Percentiles rank a stretch among this genome's conserved stretches.
phyloP scores from a whole-genome alignment of 495 filamentous ascomycete species.

The Penicillium parvum region DNA sequence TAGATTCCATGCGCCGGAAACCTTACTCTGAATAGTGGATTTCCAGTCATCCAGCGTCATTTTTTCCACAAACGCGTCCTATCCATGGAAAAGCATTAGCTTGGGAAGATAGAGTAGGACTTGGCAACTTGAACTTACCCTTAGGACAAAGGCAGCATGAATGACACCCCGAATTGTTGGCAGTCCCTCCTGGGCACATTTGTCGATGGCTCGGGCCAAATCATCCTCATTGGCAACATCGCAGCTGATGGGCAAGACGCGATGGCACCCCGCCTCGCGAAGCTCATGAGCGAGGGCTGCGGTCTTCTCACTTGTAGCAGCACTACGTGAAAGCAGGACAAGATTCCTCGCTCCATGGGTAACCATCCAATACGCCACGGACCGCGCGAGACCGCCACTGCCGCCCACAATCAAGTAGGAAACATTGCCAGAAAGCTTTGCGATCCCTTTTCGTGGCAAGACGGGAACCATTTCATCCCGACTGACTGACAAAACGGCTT shows the following conservation, averaged over 20 bases:
- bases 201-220: neutral
- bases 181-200: neutral
- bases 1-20: conserved; percentile 46
- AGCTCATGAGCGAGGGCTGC: neutral
- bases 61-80: conserved; percentile 32
- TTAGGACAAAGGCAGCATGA: conserved; percentile 1
- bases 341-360: neutral
- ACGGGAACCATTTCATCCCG: neutral
- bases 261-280: neutral
- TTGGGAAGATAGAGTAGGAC: no score
- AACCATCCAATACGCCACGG: conserved; percentile 1
- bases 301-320: neutral
- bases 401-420: conserved; percentile 4
- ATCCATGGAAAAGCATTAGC: no score
- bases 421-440: neutral
- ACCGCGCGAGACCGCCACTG: neutral
- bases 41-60: conserved; percentile 39
- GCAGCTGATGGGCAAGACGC: neutral
- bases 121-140: neutral
- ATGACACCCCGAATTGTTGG: neutral
- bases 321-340: neutral
- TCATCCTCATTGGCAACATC: neutral
- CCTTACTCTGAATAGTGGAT: conserved; percentile 32
- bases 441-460: no score
- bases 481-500: neutral